Evolutionary conservation across 148 eudicot species (phyloP).

Genomic region (Suaeda aralocaspica): DNA sequence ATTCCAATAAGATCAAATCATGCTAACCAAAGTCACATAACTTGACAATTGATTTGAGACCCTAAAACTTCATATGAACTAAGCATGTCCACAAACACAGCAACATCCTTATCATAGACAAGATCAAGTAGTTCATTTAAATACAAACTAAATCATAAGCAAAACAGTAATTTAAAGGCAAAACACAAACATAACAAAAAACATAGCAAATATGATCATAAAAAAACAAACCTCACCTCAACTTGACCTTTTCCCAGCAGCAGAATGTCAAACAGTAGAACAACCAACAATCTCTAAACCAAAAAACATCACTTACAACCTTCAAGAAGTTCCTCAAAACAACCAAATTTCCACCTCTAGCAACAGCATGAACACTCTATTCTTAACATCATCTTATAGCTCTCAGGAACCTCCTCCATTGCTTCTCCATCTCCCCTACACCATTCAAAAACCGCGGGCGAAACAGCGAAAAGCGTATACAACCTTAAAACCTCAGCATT

Average conservation of each 20-base stretch:
- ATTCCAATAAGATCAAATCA: not conserved
- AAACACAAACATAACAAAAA: not conserved
- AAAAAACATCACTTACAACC: constrained; percentile 43
- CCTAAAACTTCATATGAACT: not conserved
- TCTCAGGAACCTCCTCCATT: constrained; percentile 47
- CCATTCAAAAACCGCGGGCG: constrained; percentile 62
- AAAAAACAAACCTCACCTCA: constrained; percentile 45
- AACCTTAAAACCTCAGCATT: constrained; percentile 56
- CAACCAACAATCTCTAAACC: constrained; percentile 65
- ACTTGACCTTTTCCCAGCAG: constrained; percentile 83
- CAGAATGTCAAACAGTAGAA: constrained; percentile 71
- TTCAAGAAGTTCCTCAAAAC: constrained; percentile 60
- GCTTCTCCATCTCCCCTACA: constrained; percentile 36
- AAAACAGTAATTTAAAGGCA: not conserved
- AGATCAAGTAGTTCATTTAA: not conserved
- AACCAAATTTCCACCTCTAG: constrained; percentile 85
- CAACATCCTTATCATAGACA: not conserved
- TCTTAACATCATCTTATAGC: constrained; percentile 76
- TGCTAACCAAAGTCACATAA: not conserved
- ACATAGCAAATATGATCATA: not conserved
- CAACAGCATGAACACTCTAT: constrained; percentile 83
- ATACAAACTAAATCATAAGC: not conserved
- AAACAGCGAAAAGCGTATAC: constrained; percentile 57
- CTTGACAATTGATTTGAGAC: constrained; percentile 3
- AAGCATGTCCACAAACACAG: not conserved